Evolutionary conservation across 306 rosid genomes (phyloP).

Genomic region (Trifolium dubium): DNA sequence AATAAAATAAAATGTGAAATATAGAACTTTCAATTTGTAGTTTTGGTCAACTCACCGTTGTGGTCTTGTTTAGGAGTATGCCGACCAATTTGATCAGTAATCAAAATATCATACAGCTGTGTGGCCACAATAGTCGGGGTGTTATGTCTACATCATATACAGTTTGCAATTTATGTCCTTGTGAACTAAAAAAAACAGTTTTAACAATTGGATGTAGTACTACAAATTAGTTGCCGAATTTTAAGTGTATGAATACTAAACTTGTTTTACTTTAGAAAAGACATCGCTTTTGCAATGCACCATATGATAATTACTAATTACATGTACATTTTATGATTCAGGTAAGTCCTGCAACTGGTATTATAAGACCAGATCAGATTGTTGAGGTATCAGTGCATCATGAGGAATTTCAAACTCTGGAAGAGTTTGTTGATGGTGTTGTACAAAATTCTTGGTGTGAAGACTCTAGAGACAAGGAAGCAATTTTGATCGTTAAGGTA

Average conservation of each 20-base stretch:
- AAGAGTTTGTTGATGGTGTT: conserved; percentile 83
- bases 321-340: conserved; percentile 47
- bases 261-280: conserved; percentile 11
- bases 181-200: not conserved
- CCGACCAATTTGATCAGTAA: not conserved
- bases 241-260: conserved; percentile 19
- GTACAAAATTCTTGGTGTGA: conserved; percentile 93
- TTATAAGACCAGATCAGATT: conserved; percentile 75
- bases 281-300: conserved; percentile 36
- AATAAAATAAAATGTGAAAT: not conserved
- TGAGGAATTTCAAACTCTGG: conserved; percentile 73
- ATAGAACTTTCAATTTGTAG: conserved; percentile 4
- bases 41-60: not conserved
- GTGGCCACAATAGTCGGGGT: not conserved
- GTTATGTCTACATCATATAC: conserved; percentile 13
- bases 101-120: not conserved
- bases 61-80: not conserved
- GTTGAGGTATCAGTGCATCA: conserved; percentile 88
- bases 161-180: not conserved
- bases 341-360: conserved; percentile 87
- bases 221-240: conserved; percentile 13
- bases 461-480: conserved; percentile 85
- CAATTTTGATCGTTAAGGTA: conserved; percentile 74
- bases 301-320: conserved; percentile 30
- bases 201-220: conserved; percentile 5